Conservation (phyloP, 2,329 filamentous ascomycete genomes). For the Cryphonectria nitschkei region DNA sequence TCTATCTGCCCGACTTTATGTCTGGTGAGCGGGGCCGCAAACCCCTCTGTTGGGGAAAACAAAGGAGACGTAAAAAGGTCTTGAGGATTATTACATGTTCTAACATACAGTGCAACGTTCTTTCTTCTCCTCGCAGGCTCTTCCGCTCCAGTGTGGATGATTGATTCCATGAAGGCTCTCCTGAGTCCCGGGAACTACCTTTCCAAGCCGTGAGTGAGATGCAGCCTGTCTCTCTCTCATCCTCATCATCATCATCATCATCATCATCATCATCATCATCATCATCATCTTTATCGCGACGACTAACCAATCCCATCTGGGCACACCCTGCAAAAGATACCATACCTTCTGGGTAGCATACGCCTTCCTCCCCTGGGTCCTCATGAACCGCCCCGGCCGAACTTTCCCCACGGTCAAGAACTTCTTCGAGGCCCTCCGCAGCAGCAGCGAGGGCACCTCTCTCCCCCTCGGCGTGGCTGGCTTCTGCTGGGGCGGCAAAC, state of each 20-base stretch:
- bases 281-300: neutral
- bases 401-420: conserved; percentile 40
- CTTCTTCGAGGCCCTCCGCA: conserved; percentile 44
- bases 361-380: conserved; percentile 39
- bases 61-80: neutral
- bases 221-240: too few species aligned
- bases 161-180: conserved; percentile 37
- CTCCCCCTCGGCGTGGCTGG: conserved; percentile 56
- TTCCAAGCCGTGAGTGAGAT: conserved; percentile 36
- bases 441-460: conserved; percentile 36
- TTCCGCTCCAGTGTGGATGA: conserved; percentile 37
- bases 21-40: conserved; percentile 33
- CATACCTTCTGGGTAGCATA: conserved; percentile 34
- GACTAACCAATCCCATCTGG: neutral
- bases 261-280: too few species aligned
- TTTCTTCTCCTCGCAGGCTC: conserved; percentile 31
- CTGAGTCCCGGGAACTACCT: conserved; percentile 33
- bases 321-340: conserved; percentile 30
- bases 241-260: too few species aligned
- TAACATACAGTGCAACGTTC: neutral
- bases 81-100: neutral
- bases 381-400: conserved; percentile 38
- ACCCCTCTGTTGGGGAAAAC: neutral
- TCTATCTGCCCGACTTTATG: conserved; percentile 63
- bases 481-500: conserved; percentile 67